These are phyloP conservation scores for Nakazawaea ishiwadae DNA, from an alignment of 805 yeast genomes.

Conservation along the genomic window DNA sequence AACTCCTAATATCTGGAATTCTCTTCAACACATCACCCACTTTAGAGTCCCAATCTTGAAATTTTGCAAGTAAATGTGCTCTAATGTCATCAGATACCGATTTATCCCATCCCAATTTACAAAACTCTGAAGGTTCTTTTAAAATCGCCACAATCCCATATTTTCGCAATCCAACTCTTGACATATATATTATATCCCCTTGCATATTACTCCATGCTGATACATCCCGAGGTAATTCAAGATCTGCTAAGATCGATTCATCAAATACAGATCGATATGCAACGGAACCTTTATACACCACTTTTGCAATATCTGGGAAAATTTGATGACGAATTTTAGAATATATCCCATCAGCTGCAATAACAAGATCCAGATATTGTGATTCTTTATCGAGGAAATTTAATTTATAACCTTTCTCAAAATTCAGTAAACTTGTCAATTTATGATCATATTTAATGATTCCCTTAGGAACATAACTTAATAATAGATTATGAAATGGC, in stretches of 20 bases:
- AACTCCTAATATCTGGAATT: neutral
- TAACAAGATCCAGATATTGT: slow-evolving; percentile 10
- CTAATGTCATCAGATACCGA: no score
- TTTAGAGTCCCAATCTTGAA: neutral
- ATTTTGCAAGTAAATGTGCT: no score
- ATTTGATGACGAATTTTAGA: slow-evolving; percentile 14
- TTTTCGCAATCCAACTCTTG: neutral
- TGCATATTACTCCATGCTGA: slow-evolving; percentile 1
- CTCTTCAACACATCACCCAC: neutral
- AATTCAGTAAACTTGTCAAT: slow-evolving; percentile 4
- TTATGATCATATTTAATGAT: slow-evolving; percentile 10
- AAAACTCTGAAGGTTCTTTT: neutral
- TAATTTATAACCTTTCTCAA: no score
- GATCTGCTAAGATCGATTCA: slow-evolving; percentile 3
- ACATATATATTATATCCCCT: neutral
- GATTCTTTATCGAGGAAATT: neutral
- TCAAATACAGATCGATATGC: slow-evolving; percentile 15
- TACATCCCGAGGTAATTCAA: slow-evolving; percentile 12
- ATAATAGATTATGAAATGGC: neutral
- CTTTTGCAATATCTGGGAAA: neutral
- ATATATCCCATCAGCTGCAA: slow-evolving; percentile 16
- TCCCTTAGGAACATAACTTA: slow-evolving; percentile 9
- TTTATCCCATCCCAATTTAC: neutral
- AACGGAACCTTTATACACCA: slow-evolving; percentile 13
- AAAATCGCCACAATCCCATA: neutral